A percentile compares a stretch with the other conserved stretches of the same genome.
Evolutionary conservation across 116 monocot genomes (phyloP).

Genomic region (Papilionanthe hybrid): DNA sequence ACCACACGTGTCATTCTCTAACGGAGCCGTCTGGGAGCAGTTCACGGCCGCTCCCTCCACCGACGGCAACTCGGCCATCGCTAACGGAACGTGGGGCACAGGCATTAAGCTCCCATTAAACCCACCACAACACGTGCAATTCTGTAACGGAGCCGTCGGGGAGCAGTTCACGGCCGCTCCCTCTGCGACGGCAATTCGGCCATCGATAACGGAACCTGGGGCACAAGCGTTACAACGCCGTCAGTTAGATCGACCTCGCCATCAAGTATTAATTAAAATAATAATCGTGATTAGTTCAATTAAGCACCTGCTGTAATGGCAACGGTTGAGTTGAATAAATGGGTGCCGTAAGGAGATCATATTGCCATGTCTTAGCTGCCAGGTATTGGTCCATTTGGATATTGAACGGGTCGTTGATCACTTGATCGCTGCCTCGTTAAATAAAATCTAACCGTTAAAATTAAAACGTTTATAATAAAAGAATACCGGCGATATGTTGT

Average conservation of each 20-base stretch:
- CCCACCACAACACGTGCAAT: not conserved
- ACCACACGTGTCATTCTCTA: too few species aligned
- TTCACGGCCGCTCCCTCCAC: too few species aligned
- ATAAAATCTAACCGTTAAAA: not conserved
- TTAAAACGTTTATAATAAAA: not conserved
- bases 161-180: not conserved
- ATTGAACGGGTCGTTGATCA: slow-evolving; percentile 11
- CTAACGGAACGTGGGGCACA: slow-evolving; percentile 16
- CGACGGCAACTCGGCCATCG: not conserved
- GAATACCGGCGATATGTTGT: not conserved
- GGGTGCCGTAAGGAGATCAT: slow-evolving; percentile 43
- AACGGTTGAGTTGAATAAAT: slow-evolving; percentile 23
- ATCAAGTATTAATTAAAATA: not conserved
- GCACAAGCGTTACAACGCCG: not conserved
- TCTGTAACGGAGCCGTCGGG: too few species aligned
- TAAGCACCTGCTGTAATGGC: slow-evolving; percentile 20
- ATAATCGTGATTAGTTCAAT: not conserved
- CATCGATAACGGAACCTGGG: not conserved
- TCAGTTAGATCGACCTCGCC: not conserved
- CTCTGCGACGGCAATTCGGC: not conserved
- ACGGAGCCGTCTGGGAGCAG: too few species aligned
- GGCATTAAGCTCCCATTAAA: too few species aligned
- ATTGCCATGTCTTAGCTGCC: slow-evolving; percentile 41
- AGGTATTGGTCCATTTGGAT: slow-evolving; percentile 19
- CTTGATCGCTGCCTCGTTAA: slow-evolving; percentile 23